phyloP scores from a whole-genome alignment of 495 filamentous ascomycete genomes.

The Parachaetomium inaequale region DNA sequence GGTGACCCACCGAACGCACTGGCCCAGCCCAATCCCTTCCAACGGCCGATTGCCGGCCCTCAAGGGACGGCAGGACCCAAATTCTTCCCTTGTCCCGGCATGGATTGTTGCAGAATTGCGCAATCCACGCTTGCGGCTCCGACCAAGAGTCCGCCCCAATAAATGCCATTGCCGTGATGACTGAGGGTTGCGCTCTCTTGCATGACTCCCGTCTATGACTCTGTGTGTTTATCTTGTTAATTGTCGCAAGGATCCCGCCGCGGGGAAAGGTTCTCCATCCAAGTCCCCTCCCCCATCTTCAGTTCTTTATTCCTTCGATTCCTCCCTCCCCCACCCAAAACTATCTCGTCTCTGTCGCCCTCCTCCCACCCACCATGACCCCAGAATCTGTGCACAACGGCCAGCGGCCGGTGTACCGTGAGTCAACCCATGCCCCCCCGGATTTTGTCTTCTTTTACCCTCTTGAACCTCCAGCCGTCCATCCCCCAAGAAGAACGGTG shows the following conservation, averaged over 20 bases:
- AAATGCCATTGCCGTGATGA: not conserved
- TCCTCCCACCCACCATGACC: slow-evolving; percentile 15
- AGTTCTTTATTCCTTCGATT: not conserved
- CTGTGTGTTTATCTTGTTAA: not conserved
- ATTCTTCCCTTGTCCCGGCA: not conserved
- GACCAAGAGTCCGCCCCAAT: slow-evolving; percentile 4
- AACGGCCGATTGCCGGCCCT: slow-evolving; percentile 32
- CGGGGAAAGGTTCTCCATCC: not conserved
- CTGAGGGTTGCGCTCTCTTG: not conserved
- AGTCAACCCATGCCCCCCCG: slow-evolving; percentile 26
- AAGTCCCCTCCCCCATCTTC: too few relatives aligned
- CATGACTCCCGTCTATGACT: not conserved
- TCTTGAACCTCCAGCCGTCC: not conserved
- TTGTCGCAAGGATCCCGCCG: not conserved
- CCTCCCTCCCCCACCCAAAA: not conserved
- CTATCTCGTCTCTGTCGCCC: not conserved
- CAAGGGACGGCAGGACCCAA: not conserved
- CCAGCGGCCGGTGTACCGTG: slow-evolving; percentile 37
- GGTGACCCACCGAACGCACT: not conserved
- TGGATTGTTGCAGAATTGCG: slow-evolving; percentile 27
- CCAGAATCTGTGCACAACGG: slow-evolving; percentile 17
- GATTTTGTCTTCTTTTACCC: not conserved
- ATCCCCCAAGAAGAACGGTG: slow-evolving; percentile 31
- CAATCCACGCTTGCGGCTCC: slow-evolving; percentile 34
- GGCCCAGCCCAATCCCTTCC: slow-evolving; percentile 8